phyloP scores from a whole-genome alignment of 306 rosid genomes.

The Vigna trinervia region DNA sequence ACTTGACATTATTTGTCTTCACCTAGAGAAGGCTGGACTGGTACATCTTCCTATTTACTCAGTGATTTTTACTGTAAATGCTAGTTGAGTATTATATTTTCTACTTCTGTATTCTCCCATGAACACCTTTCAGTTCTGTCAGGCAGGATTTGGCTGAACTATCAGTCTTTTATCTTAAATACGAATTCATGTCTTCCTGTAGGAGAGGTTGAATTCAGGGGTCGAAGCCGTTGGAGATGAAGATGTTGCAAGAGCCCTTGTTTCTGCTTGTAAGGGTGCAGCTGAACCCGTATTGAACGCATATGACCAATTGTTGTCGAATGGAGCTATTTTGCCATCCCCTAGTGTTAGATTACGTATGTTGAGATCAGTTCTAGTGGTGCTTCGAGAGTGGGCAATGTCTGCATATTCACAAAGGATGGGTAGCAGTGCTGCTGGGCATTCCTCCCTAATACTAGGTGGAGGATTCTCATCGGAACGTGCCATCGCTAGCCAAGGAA shows the following conservation, averaged over 20 bases:
- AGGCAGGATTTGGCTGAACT: constrained; percentile 1
- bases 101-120: background rate
- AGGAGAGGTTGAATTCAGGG: constrained; percentile 87
- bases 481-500: constrained; percentile 76
- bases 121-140: constrained; percentile 18
- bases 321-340: constrained; percentile 87
- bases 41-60: constrained; percentile 51
- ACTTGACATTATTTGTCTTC: constrained; percentile 83
- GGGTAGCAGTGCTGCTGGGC: constrained; percentile 67
- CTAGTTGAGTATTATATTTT: background rate
- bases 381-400: constrained; percentile 95
- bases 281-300: constrained; percentile 90
- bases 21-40: constrained; percentile 95
- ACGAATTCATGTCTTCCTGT: constrained; percentile 36
- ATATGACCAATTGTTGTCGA: constrained; percentile 85
- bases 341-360: constrained; percentile 86
- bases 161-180: constrained; percentile 9
- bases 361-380: constrained; percentile 86
- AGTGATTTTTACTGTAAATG: constrained; percentile 31
- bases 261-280: constrained; percentile 94
- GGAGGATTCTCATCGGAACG: constrained; percentile 83
- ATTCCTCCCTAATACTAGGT: constrained; percentile 74
- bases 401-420: constrained; percentile 78
- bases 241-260: constrained; percentile 91
- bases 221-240: constrained; percentile 90